Base-by-base conservation (phyloP, 768 basidiomycete species). In the Mycena chlorophos region DNA sequence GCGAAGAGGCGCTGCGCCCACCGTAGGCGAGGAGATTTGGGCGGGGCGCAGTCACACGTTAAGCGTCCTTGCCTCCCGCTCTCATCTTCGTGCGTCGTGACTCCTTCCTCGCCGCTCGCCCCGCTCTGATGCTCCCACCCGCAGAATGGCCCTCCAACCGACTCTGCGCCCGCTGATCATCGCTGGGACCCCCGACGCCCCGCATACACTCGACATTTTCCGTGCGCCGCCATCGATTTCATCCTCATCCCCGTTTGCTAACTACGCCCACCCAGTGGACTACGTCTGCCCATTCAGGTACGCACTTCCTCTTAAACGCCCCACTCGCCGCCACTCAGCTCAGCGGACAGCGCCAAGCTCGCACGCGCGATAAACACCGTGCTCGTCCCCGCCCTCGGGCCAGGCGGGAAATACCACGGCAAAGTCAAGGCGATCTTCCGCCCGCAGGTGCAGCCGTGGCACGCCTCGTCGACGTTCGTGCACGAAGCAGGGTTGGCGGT, bases 71-170 rank as follows among this genome's bases (percentile, higher is more conserved):
- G n/a, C n/a, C n/a, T n/a, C n/a, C n/a, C 34, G 34, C 34, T 10
- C 10, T 37, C 34, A 10, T 10, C 34, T 37, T 37, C 34, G 10
- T n/a, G 10, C 34, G 12, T 37, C 34, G 12, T 37, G 34, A 37
- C 34, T 37, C 34, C 34, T n/a, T 10, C 34, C 12, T 37, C 34
- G 34, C n/a, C 34, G n/a, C n/a, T n/a, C n/a, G n/a, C n/a, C n/a
- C n/a, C n/a, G n/a, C n/a, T n/a, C n/a, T n/a, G n/a, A n/a, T n/a
- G n/a, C n/a, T n/a, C 46, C 26, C 30, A n/a, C n/a, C n/a, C n/a
- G n/a, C n/a, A n/a, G n/a, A n/a, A 94, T 94, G 91, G 87, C 91
- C 45, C 78, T 93, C 40, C 87, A 85, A 77, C 90, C 91, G 1
- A 84, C 81, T 49, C 80, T 94, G 31, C 71, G 76, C 27, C 80